phyloP scores from a whole-genome alignment of 345 rosid genomes.

The Theobroma cacao region DNA sequence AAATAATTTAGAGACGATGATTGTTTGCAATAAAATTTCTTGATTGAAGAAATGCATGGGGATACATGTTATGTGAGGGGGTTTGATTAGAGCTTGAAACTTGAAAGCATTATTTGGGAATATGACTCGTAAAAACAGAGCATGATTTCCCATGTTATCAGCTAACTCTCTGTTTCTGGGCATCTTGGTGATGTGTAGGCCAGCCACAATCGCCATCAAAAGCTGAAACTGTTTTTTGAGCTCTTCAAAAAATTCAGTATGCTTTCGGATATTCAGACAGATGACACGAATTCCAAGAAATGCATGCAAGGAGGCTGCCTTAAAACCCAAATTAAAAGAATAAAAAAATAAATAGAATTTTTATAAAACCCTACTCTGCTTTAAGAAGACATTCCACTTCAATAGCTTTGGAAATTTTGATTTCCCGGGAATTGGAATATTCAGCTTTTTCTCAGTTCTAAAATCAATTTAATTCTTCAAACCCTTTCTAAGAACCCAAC shows the following conservation, averaged over 20 bases:
- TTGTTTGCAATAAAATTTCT: background rate
- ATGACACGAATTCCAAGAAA: constrained; percentile 11
- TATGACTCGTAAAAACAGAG: background rate
- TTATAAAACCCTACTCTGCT: background rate
- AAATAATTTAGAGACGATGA: too few species aligned
- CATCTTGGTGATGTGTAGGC: background rate
- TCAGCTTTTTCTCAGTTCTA: too few species aligned
- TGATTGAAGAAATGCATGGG: background rate
- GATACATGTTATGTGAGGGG: background rate
- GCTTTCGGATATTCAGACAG: background rate
- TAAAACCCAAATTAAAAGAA: background rate
- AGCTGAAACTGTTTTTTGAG: background rate
- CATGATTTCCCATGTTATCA: background rate
- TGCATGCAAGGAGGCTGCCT: background rate
- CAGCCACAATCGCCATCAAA: background rate
- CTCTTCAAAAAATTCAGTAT: background rate
- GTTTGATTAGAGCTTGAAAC: background rate
- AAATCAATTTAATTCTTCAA: background rate
- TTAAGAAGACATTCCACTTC: background rate
- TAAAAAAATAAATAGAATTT: background rate
- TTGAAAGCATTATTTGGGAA: background rate
- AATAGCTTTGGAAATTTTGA: too few species aligned
- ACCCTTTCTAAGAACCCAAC: background rate
- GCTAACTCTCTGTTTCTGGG: background rate
- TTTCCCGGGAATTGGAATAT: too few species aligned